A percentile compares a stretch with the other conserved stretches of the same genome.
Evolutionary conservation across 2,329 filamentous ascomycete species (phyloP).

Genomic region (Cytospora piceae): DNA sequence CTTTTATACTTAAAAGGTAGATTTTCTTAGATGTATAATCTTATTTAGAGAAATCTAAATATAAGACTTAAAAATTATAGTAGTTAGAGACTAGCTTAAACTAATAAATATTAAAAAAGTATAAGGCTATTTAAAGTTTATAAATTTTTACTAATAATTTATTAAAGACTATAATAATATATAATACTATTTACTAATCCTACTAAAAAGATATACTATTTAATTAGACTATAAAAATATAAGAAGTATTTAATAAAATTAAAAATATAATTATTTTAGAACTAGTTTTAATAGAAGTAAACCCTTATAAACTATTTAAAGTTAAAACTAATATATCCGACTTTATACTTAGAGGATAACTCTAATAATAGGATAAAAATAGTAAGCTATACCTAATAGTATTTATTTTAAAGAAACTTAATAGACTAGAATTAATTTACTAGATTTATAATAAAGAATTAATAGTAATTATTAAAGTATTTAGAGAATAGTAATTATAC

Average conservation of each 20-base stretch:
- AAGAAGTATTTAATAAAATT: not conserved
- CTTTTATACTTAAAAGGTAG: conserved; percentile 3
- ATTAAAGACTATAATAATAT: conserved; percentile 3
- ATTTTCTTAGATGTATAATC: no score
- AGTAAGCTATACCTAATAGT: no score
- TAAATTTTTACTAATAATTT: conserved; percentile 16
- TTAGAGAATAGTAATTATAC: no score
- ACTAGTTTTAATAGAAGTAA: no score
- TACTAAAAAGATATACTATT: not conserved
- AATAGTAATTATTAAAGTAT: no score
- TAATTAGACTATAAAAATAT: not conserved
- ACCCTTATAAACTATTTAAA: no score
- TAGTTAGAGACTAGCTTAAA: not conserved
- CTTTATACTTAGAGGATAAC: no score
- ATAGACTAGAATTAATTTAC: no score
- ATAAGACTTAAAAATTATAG: not conserved
- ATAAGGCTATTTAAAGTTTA: conserved; percentile 1
- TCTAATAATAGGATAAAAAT: no score
- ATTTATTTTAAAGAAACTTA: no score
- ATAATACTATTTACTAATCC: not conserved
- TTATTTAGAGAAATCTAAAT: not conserved
- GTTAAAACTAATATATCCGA: no score
- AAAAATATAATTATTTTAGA: not conserved
- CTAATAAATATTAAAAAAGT: conserved; percentile 8
- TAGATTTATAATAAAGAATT: no score